A percentile compares a stretch with the other conserved stretches of the same genome.
Conservation (phyloP, 1,284 basidiomycete genomes). For the Fomitiporia mediterranea region DNA sequence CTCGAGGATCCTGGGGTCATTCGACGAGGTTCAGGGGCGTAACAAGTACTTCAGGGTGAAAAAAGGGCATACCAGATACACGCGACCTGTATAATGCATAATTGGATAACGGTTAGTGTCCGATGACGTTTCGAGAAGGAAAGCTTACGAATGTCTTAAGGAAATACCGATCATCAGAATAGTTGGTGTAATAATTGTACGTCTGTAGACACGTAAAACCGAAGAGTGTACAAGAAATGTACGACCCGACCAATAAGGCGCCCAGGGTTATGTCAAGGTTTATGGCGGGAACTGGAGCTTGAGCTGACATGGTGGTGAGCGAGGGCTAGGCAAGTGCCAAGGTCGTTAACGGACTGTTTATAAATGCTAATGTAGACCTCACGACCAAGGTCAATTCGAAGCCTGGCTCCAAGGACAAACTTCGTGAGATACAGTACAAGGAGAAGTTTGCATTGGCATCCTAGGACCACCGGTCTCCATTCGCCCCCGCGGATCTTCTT, state of each 20-base stretch:
- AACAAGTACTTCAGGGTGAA: neutral
- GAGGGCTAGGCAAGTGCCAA: too few relatives aligned
- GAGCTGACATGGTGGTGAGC: neutral
- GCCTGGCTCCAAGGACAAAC: too few relatives aligned
- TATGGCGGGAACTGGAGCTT: neutral
- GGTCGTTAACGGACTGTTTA: too few relatives aligned
- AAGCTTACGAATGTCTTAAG: neutral
- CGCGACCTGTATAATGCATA: neutral
- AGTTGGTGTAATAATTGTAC: slow-evolving; percentile 4
- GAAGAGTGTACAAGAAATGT: neutral
- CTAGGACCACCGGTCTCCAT: too few relatives aligned
- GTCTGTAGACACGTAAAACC: slow-evolving; percentile 3
- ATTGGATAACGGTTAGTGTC: neutral
- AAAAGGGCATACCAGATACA: neutral
- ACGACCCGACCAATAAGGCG: neutral
- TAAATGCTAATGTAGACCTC: too few relatives aligned
- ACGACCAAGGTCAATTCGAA: too few relatives aligned
- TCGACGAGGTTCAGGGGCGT: too few relatives aligned
- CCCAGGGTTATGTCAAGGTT: slow-evolving; percentile 2
- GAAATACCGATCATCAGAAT: neutral
- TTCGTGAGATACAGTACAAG: too few relatives aligned
- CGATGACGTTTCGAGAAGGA: neutral
- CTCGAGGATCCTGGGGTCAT: neutral
- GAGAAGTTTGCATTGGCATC: too few relatives aligned
- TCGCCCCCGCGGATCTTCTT: too few relatives aligned